These are phyloP conservation scores for Rhododendron ovatum DNA, from an alignment of 148 eudicot genomes.

Conservation along the genomic window DNA sequence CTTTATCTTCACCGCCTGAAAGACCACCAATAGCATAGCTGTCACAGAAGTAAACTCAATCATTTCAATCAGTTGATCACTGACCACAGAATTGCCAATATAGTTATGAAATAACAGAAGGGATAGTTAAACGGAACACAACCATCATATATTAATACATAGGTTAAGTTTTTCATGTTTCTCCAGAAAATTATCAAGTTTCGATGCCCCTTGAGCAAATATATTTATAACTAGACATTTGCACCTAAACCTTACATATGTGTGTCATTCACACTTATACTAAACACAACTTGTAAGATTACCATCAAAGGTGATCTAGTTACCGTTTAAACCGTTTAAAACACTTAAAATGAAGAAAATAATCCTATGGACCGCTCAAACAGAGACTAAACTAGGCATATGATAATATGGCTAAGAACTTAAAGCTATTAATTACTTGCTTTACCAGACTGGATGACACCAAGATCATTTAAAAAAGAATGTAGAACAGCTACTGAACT, in stretches of 20 bases:
- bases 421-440: not conserved
- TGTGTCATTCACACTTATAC: not conserved
- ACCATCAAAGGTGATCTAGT: not conserved
- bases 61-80: constrained; percentile 12
- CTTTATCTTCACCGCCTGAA: constrained; percentile 96
- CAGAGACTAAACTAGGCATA: not conserved
- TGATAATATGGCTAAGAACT: not conserved
- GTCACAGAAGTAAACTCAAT: constrained; percentile 37
- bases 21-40: constrained; percentile 99
- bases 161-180: not conserved
- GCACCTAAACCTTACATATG: not conserved
- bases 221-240: not conserved
- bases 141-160: not conserved
- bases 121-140: not conserved
- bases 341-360: not conserved
- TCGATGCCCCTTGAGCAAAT: not conserved
- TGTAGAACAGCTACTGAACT: not conserved
- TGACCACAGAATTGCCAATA: not conserved
- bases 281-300: not conserved
- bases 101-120: not conserved
- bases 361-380: not conserved
- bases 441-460: not conserved
- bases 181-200: not conserved
- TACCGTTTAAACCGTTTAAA: not conserved
- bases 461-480: not conserved